Evolutionary conservation across 164 flowering plant genomes (phyloP), one percentile per base, ranked within the genome.

Genomic region (Magnolia officinalis): DNA sequence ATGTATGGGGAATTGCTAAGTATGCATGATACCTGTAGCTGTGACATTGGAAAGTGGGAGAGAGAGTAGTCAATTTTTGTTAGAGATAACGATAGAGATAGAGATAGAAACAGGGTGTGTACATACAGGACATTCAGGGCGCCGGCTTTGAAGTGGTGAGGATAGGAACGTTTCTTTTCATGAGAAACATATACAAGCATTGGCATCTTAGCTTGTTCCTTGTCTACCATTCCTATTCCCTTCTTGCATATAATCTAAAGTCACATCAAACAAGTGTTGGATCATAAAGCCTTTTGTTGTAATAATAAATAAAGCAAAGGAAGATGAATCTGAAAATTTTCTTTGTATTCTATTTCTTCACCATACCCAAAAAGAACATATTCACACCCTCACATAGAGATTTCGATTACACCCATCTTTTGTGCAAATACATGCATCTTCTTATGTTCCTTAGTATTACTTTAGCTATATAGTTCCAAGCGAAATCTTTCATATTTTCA

Each of bases 1-100:
- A 79, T 50, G 26, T 74, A 78, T 0, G 85, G 85, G 4, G 81
- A 73, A 74, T 83, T 85, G 84, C 85, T 85, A 69, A 82, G 64
- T 68, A 82, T 50, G 66, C 81, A 72, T 4, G 86, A 84, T 1
- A 82, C 80, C 4, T 83, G 78, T 68, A 82, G 80, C 84, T 81
- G 78, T 73, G 72, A 74, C 6, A 9, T 13, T 26, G 21, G 4
- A 11, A 10, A 66, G 26, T 8, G 18, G 16, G 10, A 55, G 61
- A 16, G 13, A 11, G 18, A 55, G 16, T 16, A 55, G 18, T 55
- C 13, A 55, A 11, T 11, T 16, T 11, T 55, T 55, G 18, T 11
- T 55, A 55, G 13, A 55, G 61, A 52, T 52, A 29, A 2, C 8
- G 18, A 31, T 67, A 63, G 24, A 67, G 4, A 23, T n/a, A 65